Conservation (phyloP, 2,329 filamentous ascomycete species). For the Talaromyces rugulosus region DNA sequence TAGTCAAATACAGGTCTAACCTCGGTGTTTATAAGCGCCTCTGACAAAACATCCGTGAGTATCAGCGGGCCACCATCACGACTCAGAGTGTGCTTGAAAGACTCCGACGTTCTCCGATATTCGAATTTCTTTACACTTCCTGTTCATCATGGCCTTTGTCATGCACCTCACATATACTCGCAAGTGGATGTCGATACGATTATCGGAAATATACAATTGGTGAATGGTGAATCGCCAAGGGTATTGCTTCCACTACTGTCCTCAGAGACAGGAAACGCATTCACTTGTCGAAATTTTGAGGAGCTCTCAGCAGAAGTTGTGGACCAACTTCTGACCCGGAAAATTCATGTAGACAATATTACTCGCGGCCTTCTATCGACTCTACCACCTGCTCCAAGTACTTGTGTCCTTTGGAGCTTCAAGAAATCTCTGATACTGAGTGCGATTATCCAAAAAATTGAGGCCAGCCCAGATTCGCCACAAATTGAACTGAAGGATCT, state of each 20-base stretch:
- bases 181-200: conserved; percentile 14
- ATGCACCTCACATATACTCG: conserved; percentile 47
- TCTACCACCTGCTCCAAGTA: neutral
- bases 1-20: conserved; percentile 14
- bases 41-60: conserved; percentile 17
- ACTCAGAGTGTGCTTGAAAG: conserved; percentile 19
- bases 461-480: neutral
- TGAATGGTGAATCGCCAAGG: neutral
- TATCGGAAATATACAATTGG: neutral
- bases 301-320: conserved; percentile 17
- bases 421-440: conserved; percentile 25
- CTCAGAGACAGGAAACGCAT: conserved; percentile 16
- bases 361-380: conserved; percentile 17
- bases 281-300: conserved; percentile 5
- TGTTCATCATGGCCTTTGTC: conserved; percentile 26
- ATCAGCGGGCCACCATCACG: conserved; percentile 25
- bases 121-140: conserved; percentile 19
- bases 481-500: conserved; percentile 16
- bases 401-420: conserved; percentile 22
- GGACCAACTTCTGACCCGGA: conserved; percentile 16
- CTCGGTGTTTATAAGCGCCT: conserved; percentile 19
- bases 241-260: conserved; percentile 14
- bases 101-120: conserved; percentile 19
- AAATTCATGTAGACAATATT: conserved; percentile 19
- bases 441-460: conserved; percentile 12